phyloP scores from a whole-genome alignment of 2,329 filamentous ascomycete species.

The Dactylellina haptotyla region DNA sequence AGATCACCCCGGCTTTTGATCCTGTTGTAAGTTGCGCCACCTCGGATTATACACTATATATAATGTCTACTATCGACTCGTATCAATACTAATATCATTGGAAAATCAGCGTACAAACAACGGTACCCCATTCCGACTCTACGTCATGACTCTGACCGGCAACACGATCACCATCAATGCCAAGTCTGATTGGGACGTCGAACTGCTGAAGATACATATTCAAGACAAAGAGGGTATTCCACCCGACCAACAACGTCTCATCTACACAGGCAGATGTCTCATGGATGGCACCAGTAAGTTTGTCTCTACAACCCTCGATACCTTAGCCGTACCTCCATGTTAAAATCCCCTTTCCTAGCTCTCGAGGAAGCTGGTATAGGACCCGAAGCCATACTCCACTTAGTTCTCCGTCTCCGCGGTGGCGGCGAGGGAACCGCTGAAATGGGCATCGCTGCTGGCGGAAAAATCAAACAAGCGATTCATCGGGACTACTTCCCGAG shows the following conservation, averaged over 20 bases:
- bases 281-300: constrained; percentile 77
- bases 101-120: not conserved
- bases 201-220: constrained; percentile 96
- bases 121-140: constrained; percentile 73
- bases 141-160: constrained; percentile 82
- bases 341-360: not conserved
- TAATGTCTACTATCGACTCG: not conserved
- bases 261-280: constrained; percentile 94
- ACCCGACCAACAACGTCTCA: constrained; percentile 93
- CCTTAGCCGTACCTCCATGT: not conserved
- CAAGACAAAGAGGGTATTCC: constrained; percentile 98
- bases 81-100: not conserved
- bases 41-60: not conserved
- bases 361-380: not conserved
- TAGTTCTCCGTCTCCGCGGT: constrained; percentile 1
- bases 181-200: constrained; percentile 78
- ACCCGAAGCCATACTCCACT: not conserved
- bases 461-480: constrained; percentile 63
- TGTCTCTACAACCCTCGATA: not conserved
- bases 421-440: not conserved
- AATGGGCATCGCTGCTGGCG: constrained; percentile 62
- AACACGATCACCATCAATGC: constrained; percentile 73
- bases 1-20: constrained; percentile 61
- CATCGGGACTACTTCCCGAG: constrained; percentile 57
- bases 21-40: not conserved